Percentiles rank a stretch among this genome's conserved stretches.
Conservation (phyloP, 2,329 filamentous ascomycete genomes). For the Aquanectria penicillioides region DNA sequence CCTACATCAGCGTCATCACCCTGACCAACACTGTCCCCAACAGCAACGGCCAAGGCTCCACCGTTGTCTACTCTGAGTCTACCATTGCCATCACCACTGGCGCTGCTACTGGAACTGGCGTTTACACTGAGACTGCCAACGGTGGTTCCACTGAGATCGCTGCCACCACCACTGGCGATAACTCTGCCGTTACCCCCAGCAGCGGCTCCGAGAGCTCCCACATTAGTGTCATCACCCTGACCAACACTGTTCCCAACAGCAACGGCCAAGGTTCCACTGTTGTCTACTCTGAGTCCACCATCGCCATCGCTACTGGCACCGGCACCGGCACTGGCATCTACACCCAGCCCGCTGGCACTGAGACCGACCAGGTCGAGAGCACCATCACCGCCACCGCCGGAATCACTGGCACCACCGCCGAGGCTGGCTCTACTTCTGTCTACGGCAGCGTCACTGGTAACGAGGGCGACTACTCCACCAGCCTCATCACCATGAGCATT, state of each 20-base stretch:
- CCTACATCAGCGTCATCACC: slow-evolving; percentile 11
- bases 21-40: slow-evolving; percentile 13
- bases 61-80: slow-evolving; percentile 15
- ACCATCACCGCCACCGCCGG: slow-evolving; percentile 4
- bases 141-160: neutral
- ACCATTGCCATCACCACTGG: slow-evolving; percentile 9
- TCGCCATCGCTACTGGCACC: slow-evolving; percentile 23
- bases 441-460: slow-evolving; percentile 6
- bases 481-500: slow-evolving; percentile 21
- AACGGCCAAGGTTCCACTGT: slow-evolving; percentile 25
- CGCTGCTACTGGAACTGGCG: neutral
- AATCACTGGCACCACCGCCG: neutral
- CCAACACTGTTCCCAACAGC: slow-evolving; percentile 27
- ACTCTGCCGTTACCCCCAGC: neutral
- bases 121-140: neutral
- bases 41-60: slow-evolving; percentile 13
- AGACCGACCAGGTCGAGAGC: slow-evolving; percentile 8
- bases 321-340: slow-evolving; percentile 1
- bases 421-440: neutral
- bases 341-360: slow-evolving; percentile 10
- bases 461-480: slow-evolving; percentile 7
- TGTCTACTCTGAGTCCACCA: slow-evolving; percentile 26
- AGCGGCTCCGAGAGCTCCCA: slow-evolving; percentile 8
- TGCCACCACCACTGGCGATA: neutral
- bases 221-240: slow-evolving; percentile 23